phyloP scores from a whole-genome alignment of 2,329 filamentous ascomycete genomes.

The Bimuria novae-zelandiae region DNA sequence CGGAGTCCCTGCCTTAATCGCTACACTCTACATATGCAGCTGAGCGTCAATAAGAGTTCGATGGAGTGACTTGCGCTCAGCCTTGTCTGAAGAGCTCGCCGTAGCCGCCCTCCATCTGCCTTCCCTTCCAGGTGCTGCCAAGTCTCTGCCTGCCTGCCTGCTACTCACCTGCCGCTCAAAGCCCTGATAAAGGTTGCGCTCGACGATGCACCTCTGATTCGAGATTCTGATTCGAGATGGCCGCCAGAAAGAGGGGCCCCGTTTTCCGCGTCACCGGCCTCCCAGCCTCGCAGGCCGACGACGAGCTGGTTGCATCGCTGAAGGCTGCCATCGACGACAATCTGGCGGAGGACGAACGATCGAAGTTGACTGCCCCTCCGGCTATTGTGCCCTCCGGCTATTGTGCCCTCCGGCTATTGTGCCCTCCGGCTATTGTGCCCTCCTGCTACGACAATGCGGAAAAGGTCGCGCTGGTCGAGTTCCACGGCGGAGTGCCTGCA shows the following conservation, averaged over 20 bases:
- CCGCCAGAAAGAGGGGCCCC: conserved; percentile 4
- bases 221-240: conserved; percentile 5
- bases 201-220: background rate
- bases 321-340: conserved; percentile 13
- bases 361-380: background rate
- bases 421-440: conserved; percentile 4
- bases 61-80: background rate
- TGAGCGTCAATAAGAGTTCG: too few species aligned
- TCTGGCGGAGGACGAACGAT: conserved; percentile 7
- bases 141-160: background rate
- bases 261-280: conserved; percentile 20
- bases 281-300: conserved; percentile 13
- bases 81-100: background rate
- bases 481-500: conserved; percentile 6
- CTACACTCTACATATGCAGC: too few species aligned
- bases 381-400: conserved; percentile 14
- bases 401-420: conserved; percentile 16
- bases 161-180: background rate
- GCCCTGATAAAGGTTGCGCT: background rate
- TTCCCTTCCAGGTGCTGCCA: background rate
- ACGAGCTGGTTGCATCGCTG: conserved; percentile 10
- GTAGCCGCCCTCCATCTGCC: background rate
- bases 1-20: too few species aligned
- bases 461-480: conserved; percentile 15
- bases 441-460: conserved; percentile 13